Evolutionary conservation across 2,329 filamentous ascomycete genomes (phyloP), one percentile per base, ranked within the genome.

Genomic region (Ophiognomonia clavigignenti-juglandacearum): DNA sequence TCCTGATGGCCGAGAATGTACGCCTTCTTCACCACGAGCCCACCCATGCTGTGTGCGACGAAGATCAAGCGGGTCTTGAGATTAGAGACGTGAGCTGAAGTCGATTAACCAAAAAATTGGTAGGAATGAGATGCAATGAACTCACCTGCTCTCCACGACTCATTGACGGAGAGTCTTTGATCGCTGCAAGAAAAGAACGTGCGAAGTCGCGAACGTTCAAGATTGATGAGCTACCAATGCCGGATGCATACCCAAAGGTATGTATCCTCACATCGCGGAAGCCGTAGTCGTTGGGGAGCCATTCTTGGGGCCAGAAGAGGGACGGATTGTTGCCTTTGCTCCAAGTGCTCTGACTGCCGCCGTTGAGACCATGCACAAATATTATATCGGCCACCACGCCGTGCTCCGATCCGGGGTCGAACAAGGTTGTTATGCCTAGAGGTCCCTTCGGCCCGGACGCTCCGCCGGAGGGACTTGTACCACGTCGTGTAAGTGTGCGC

Each of bases 301-400:
- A 68, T 31, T 57, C 50, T 34, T 54, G 35, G 3, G 64, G 66
- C 66, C 65, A 67, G 43, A 62, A 67, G 7, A 47, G 29, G 2
- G 51, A 40, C 0, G 46, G 9, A 6, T 56, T 43, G 16, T 45
- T 47, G 1, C 54, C 56, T 18, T 58, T 54, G 19, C 54, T 61
- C 66, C 65, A 69, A 2, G 66, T 68, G 31, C 60, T 64, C 13
- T 52, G 43, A 0, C 61, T 64, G 1, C 61, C 63, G 0, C 67
- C 66, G 11, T 65, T 63, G 5, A 70, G 56, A 2, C 65, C 64
- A 54, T 69, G 66, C 5, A 69, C 63, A 43, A 70, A 68, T n/a
- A 69, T 55, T 1, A 65, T 29, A 37, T 66, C 63, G 0, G 53
- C 57, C 0, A 55, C 43, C 16, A 31, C 47, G 9, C 38, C 6